These are phyloP conservation scores for Teunomyces aglyptinius DNA, from an alignment of 805 yeast genomes.

Conservation along the genomic window DNA sequence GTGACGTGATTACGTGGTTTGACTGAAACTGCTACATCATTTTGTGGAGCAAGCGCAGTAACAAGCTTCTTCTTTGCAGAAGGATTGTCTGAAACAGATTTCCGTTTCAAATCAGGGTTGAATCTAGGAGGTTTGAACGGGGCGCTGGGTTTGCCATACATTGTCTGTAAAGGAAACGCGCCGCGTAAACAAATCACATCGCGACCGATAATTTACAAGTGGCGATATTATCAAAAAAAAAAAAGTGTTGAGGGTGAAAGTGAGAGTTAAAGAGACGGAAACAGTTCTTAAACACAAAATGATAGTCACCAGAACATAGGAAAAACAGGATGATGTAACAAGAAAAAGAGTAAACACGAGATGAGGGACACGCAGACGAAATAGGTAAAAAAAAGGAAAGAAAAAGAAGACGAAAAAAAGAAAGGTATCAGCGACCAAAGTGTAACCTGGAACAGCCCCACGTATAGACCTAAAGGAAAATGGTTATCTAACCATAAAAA, in stretches of 20 bases:
- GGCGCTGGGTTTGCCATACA: constrained; percentile 32
- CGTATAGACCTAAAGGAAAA: not conserved
- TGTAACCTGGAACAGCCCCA: not conserved
- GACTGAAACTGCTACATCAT: not conserved
- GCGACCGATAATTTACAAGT: not conserved
- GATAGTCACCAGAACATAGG: too few species aligned
- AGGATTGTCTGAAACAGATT: not conserved
- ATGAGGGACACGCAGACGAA: not conserved
- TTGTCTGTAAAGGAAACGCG: constrained; percentile 5
- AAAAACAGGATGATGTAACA: too few species aligned
- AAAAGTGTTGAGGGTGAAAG: not conserved
- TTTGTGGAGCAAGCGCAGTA: not conserved
- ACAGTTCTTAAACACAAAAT: too few species aligned
- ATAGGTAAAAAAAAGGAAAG: not conserved
- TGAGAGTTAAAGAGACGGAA: too few species aligned
- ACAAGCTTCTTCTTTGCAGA: not conserved
- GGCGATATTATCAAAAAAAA: not conserved
- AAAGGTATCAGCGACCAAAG: too few species aligned
- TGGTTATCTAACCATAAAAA: not conserved
- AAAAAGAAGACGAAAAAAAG: not conserved
- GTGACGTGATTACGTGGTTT: not conserved
- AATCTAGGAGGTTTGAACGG: constrained; percentile 55
- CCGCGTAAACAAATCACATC: not conserved
- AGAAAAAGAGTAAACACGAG: too few species aligned
- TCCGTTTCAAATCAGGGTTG: constrained; percentile 5